Conservation (phyloP, 176 grass and related monocot genomes). For the Musa itinerans region DNA sequence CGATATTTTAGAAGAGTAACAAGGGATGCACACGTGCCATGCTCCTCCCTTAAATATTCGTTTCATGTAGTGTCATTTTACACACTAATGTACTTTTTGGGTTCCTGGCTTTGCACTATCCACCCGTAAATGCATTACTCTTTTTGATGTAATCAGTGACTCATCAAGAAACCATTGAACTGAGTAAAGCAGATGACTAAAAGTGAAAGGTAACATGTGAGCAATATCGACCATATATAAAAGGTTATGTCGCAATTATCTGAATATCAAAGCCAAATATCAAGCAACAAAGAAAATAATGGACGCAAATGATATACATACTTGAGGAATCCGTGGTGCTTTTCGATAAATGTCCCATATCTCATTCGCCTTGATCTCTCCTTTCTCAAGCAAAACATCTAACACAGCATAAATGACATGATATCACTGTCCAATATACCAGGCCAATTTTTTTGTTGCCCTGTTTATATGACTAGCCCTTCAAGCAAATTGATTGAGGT, state of each 20-base stretch:
- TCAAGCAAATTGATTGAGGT: not conserved
- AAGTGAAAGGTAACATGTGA: not conserved
- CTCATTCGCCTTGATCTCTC: constrained; percentile 20
- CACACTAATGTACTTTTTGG: too few relatives aligned
- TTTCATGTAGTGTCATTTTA: too few relatives aligned
- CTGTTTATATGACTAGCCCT: not conserved
- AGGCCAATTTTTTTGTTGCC: not conserved
- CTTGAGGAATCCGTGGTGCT: constrained; percentile 32
- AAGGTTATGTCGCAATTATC: too few relatives aligned
- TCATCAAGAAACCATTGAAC: too few relatives aligned
- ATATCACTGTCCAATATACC: not conserved
- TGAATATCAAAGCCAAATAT: not conserved
- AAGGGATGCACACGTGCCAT: not conserved
- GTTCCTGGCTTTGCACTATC: too few relatives aligned
- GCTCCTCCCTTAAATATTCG: not conserved
- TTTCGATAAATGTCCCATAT: constrained; percentile 30
- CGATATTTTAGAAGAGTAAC: not conserved
- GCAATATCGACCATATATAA: not conserved
- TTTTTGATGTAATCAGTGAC: not conserved
- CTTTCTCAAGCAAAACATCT: constrained; percentile 41
- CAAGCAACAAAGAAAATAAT: not conserved
- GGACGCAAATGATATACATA: constrained; percentile 10
- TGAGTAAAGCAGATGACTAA: not conserved
- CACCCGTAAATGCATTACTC: not conserved
- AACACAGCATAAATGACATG: not conserved